Evolutionary conservation across 441 rosid species (phyloP).

Genomic region (Hura crepitans): DNA sequence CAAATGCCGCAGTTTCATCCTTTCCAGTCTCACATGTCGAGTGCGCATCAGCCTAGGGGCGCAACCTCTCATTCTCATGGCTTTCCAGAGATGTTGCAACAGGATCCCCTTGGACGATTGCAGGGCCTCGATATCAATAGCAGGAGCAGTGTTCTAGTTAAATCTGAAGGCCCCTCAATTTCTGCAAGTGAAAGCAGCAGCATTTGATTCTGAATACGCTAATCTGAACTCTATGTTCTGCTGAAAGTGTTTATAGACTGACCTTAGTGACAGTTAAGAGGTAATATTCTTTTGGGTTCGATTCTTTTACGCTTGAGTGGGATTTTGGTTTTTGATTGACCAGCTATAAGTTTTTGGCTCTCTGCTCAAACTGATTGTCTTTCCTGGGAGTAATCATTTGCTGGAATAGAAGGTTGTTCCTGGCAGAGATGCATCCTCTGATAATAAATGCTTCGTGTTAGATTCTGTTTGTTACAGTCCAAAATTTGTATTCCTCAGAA

Average conservation of each 20-base stretch:
- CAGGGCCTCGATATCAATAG: slow-evolving; percentile 80
- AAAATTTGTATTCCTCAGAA: slow-evolving; percentile 8
- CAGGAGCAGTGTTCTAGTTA: slow-evolving; percentile 55
- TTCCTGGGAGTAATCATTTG: slow-evolving; percentile 23
- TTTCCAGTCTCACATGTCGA: slow-evolving; percentile 45
- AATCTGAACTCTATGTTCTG: slow-evolving; percentile 18
- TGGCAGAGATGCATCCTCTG: slow-evolving; percentile 22
- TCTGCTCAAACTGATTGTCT: slow-evolving; percentile 17
- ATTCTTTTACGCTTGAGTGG: slow-evolving; percentile 30
- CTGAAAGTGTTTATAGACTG: slow-evolving; percentile 58
- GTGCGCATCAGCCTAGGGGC: slow-evolving; percentile 37
- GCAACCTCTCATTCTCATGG: slow-evolving; percentile 39
- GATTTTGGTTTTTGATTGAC: slow-evolving; percentile 21
- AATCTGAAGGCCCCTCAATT: slow-evolving; percentile 64
- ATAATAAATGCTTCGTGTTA: slow-evolving; percentile 8
- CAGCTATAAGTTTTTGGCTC: slow-evolving; percentile 19
- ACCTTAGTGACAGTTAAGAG: slow-evolving; percentile 37
- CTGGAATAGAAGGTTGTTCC: slow-evolving; percentile 28
- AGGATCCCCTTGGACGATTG: slow-evolving; percentile 64
- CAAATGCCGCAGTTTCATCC: slow-evolving; percentile 60
- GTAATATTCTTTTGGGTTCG: slow-evolving; percentile 31
- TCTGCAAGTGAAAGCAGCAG: slow-evolving; percentile 82
- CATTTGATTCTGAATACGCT: slow-evolving; percentile 34
- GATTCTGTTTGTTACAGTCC: slow-evolving; percentile 4
- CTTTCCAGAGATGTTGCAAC: slow-evolving; percentile 55